Conservation (phyloP, 148 eudicot genomes). For the Hydrangea macrophylla region DNA sequence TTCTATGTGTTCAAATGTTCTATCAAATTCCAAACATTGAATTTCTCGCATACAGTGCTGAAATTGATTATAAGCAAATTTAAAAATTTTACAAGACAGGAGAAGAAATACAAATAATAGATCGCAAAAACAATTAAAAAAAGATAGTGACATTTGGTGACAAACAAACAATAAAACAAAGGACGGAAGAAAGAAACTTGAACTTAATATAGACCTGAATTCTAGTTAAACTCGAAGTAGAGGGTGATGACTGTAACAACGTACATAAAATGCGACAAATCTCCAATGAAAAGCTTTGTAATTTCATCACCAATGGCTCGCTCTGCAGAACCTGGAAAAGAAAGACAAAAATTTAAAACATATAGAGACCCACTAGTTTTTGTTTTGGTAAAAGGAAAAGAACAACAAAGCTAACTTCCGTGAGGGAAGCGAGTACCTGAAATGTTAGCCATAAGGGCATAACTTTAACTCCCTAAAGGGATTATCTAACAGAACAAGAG, state of each 20-base stretch:
- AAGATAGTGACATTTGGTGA: too few species aligned
- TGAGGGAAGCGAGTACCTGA: too few species aligned
- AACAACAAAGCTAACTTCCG: too few species aligned
- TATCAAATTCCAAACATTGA: slow-evolving; percentile 44
- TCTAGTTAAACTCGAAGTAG: slow-evolving; percentile 41
- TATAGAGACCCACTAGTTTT: too few species aligned
- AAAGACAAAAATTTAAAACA: neutral
- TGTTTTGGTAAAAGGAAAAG: too few species aligned
- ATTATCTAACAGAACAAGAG: too few species aligned
- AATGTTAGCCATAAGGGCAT: too few species aligned
- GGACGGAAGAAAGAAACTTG: too few species aligned
- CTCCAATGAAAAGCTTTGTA: slow-evolving; percentile 49
- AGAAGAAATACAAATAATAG: neutral
- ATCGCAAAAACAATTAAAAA: too few species aligned
- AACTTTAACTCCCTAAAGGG: too few species aligned
- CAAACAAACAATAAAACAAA: too few species aligned
- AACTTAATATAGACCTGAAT: slow-evolving; percentile 50
- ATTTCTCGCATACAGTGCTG: slow-evolving; percentile 59
- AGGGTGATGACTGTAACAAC: slow-evolving; percentile 40
- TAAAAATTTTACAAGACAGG: neutral
- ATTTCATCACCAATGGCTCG: slow-evolving; percentile 46
- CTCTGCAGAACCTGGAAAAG: slow-evolving; percentile 50
- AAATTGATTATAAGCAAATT: slow-evolving; percentile 10
- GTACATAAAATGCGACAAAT: slow-evolving; percentile 41
- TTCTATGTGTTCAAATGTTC: slow-evolving; percentile 43